Base-by-base conservation (phyloP, 73 alveolate species). In the Breviolum minutum region DNA sequence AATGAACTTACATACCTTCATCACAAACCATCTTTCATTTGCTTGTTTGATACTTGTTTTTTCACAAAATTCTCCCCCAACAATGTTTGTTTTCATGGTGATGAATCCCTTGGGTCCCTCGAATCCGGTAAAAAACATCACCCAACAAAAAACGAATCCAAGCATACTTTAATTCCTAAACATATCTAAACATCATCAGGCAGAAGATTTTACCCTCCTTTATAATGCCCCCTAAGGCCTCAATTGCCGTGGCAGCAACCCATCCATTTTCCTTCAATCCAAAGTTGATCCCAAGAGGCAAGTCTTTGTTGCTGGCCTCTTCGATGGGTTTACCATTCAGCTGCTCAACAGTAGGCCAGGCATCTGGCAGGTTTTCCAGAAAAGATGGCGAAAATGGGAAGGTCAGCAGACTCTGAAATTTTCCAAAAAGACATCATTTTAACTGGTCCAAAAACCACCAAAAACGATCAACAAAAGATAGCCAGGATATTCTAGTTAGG, bases 301-400 rank as follows among this genome's bases (percentile, higher is more conserved):
- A 20, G 5, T 30, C 89, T 19, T 81, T 69, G 89, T 40, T 81
- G 89, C 89, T 81, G 32, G 89, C 89, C 1, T 81, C 32, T n/a
- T 10, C 32, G 19, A 40, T 69, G 11, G 89, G 89, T 13, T 40
- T 48, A 30, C 89, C 70, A 19, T 81, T 3, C 32, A 81, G 26
- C 32, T 11, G 5, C 20, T 7, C 30, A 7, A 40, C 89, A 9
- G 68, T 7, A 3, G 89, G 89, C 89, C 89, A 81, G 70, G 29
- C 0, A 32, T 81, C 89, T 81, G 30, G 70, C 8, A 17, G 7
- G 2, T 48, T 8, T 0, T 61, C 48, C 86, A 17, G 63, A 29
- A 63, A 63, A 9, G 22, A 7, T 26, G 48, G 30, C 82, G 40
- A 24, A 73, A 32, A 24, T 7, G 19, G 82, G n/a, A n/a, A n/a